Evolutionary conservation across 352 stramenopile genomes (phyloP).

Genomic region (Globisporangium spiculum): DNA sequence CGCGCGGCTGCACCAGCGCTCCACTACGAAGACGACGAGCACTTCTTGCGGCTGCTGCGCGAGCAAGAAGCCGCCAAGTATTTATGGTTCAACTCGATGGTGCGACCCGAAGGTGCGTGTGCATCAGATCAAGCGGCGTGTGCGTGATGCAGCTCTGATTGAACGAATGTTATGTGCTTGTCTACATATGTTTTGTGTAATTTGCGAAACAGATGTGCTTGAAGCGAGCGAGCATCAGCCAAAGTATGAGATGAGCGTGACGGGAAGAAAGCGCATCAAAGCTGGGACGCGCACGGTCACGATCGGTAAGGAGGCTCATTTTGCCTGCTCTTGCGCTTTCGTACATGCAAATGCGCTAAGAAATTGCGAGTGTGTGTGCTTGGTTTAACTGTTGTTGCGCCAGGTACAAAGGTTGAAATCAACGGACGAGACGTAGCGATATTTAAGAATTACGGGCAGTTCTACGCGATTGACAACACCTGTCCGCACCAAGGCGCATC

Average conservation of each 20-base stretch:
- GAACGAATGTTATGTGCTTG: not conserved
- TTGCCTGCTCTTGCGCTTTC: not conserved
- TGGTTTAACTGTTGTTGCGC: not conserved
- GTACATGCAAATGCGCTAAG: not conserved
- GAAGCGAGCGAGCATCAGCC: constrained; percentile 66
- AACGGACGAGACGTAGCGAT: constrained; percentile 78
- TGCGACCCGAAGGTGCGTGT: constrained; percentile 61
- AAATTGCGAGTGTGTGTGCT: not conserved
- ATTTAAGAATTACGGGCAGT: constrained; percentile 67
- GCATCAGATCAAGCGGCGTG: not conserved
- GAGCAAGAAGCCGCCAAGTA: constrained; percentile 26
- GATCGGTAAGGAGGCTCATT: constrained; percentile 36
- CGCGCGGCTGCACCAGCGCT: constrained; percentile 2
- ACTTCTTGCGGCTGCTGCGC: constrained; percentile 15
- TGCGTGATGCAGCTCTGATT: not conserved
- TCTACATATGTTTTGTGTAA: constrained; percentile 3
- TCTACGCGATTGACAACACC: constrained; percentile 76
- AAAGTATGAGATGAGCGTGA: constrained; percentile 77
- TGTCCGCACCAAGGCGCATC: constrained; percentile 79
- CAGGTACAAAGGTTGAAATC: constrained; percentile 55
- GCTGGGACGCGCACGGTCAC: constrained; percentile 48
- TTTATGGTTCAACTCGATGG: constrained; percentile 65
- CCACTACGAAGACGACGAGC: constrained; percentile 25
- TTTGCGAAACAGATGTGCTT: constrained; percentile 49
- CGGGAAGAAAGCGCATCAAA: constrained; percentile 71